Base-by-base conservation (phyloP, 805 yeast species). In the Isabelozyma gotoi region DNA sequence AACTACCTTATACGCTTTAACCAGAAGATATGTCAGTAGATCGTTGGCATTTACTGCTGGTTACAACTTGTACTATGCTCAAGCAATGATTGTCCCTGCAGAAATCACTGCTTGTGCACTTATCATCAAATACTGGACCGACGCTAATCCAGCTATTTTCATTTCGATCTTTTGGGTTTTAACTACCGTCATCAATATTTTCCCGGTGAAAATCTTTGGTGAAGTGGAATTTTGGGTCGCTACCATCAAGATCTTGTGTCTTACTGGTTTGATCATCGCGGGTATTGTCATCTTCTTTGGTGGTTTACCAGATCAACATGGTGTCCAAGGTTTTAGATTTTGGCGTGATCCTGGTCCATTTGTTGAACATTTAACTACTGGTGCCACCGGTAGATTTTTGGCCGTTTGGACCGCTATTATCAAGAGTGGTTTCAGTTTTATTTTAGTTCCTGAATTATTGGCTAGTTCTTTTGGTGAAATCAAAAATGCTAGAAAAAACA, bases 371-470 rank as follows among this genome's bases (percentile, higher is more conserved):
- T 32, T 48, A 20, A 43, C 42, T 11, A 6, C 35, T 5, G 88
- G 87, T 24, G 64, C 68, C 45, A 74, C 85, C 20, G 90, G 88
- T 37, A 74, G 74, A 47, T 82, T 85, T 60, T 63, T 80, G 24
- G 88, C 84, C 12, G 71, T 82, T 43, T 80, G 84, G 80, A 77
- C 81, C 12, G 81, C 78, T 42, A 67, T 83, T 39, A 77, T 82
- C 50, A 81, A 79, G 54, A 80, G 85, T 33, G 88, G 82, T 12
- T 83, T 81, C 52, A 79, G 86, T 3, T 82, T 81, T 56, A 78
- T 82, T 48, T 70, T 81, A 39, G 65, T 83, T 19, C 87, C 87
- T 14, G 88, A 83, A 65, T 68, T 83, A 53, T 72, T 84, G 39
- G 81, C 88, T 5, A 82, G 90, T 15, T 94, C 96, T 0, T 88